These are phyloP conservation scores for Penicillium decumbens DNA, from an alignment of 2,329 filamentous ascomycete genomes.

Conservation along the genomic window DNA sequence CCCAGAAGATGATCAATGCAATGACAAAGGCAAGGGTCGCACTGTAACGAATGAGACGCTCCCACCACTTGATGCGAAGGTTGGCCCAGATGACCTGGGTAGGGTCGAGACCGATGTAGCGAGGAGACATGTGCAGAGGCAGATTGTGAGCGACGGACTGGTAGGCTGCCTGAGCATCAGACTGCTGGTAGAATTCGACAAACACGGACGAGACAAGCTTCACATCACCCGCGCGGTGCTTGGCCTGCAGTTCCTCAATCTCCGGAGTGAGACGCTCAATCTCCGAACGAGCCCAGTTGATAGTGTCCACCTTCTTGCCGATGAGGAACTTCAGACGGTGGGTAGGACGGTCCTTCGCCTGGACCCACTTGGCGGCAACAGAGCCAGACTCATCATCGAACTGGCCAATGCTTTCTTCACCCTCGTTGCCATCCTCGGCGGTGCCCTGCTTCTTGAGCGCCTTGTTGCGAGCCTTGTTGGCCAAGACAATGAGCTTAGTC, in stretches of 20 bases:
- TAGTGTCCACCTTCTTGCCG: slow-evolving; percentile 88
- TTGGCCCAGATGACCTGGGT: slow-evolving; percentile 82
- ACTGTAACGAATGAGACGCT: slow-evolving; percentile 68
- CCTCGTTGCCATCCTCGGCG: slow-evolving; percentile 34
- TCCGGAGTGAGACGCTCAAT: slow-evolving; percentile 70
- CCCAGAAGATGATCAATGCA: slow-evolving; percentile 82
- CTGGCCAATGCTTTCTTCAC: slow-evolving; percentile 46
- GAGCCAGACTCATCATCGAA: slow-evolving; percentile 64
- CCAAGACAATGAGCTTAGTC: slow-evolving; percentile 74
- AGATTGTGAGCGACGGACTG: slow-evolving; percentile 85
- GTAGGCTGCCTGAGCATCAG: slow-evolving; percentile 78
- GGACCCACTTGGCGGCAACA: slow-evolving; percentile 70
- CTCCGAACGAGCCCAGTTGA: slow-evolving; percentile 79
- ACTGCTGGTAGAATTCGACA: slow-evolving; percentile 79
- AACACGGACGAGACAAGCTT: slow-evolving; percentile 74
- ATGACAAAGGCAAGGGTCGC: slow-evolving; percentile 66
- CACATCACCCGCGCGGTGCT: slow-evolving; percentile 61
- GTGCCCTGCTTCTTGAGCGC: slow-evolving; percentile 55
- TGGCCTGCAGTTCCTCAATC: slow-evolving; percentile 63
- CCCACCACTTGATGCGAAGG: slow-evolving; percentile 79
- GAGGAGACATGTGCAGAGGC: slow-evolving; percentile 78
- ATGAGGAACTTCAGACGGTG: slow-evolving; percentile 68
- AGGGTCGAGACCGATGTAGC: slow-evolving; percentile 77
- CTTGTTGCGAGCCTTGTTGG: slow-evolving; percentile 68
- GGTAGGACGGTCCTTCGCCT: slow-evolving; percentile 67